A percentile compares a stretch with the other conserved stretches of the same genome.
Conservation (phyloP, 768 basidiomycete genomes). For the Pisolithus tinctorius region DNA sequence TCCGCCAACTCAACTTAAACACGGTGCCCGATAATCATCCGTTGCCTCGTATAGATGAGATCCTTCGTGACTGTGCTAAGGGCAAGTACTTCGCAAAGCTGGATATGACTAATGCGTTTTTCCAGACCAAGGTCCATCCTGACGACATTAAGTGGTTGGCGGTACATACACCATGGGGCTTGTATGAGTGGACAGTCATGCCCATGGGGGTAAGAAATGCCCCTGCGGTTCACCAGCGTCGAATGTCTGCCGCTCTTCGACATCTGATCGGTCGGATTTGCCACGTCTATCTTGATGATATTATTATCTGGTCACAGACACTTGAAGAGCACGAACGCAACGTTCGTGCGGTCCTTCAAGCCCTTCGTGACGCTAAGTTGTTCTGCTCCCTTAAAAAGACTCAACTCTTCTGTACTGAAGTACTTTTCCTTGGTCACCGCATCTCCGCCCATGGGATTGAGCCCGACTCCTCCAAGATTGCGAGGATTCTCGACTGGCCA, state of each 20-base stretch:
- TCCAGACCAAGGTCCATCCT: constrained; percentile 25
- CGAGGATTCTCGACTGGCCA: constrained; percentile 26
- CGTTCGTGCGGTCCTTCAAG: constrained; percentile 23
- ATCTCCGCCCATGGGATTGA: constrained; percentile 22
- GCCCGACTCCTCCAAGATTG: constrained; percentile 19
- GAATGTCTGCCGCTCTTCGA: constrained; percentile 27
- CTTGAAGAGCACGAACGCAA: constrained; percentile 29
- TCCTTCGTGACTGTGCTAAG: constrained; percentile 5
- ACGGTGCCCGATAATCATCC: constrained; percentile 16
- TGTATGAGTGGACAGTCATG: constrained; percentile 35
- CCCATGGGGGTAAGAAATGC: constrained; percentile 28
- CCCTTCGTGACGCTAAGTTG: constrained; percentile 21
- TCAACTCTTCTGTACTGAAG: constrained; percentile 16
- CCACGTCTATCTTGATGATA: constrained; percentile 24
- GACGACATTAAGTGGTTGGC: constrained; percentile 22
- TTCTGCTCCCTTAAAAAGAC: constrained; percentile 27
- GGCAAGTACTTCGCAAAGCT: constrained; percentile 26
- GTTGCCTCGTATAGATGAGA: constrained; percentile 14
- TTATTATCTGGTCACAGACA: constrained; percentile 28
- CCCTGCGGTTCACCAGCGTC: constrained; percentile 27
- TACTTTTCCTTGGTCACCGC: constrained; percentile 24
- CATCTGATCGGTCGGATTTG: constrained; percentile 28
- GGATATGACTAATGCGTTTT: constrained; percentile 35
- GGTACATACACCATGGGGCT: constrained; percentile 21
- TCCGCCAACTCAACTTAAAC: constrained; percentile 12